Percentiles rank a stretch among this genome's conserved stretches.
Evolutionary conservation across 345 rosid species (phyloP).

Genomic region (Anacardium occidentale): DNA sequence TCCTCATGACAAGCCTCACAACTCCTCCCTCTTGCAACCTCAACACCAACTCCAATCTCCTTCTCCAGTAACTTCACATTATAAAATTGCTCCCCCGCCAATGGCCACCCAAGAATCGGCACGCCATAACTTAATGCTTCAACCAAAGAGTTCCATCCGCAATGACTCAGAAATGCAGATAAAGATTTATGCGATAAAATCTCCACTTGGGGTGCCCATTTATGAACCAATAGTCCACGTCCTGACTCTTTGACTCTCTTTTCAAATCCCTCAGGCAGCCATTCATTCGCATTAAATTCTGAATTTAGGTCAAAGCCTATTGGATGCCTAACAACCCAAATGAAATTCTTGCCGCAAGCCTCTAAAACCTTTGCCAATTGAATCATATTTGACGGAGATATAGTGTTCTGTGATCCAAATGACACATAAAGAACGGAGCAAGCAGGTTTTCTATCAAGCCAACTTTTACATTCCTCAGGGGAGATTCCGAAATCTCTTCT

Average conservation of each 20-base stretch:
- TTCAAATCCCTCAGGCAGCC: slow-evolving; percentile 36
- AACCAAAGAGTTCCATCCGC: slow-evolving; percentile 38
- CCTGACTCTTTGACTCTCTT: slow-evolving; percentile 18
- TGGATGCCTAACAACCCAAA: slow-evolving; percentile 40
- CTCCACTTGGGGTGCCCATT: slow-evolving; percentile 38
- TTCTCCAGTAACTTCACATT: slow-evolving; percentile 30
- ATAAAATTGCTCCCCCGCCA: slow-evolving; percentile 27
- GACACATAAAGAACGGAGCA: slow-evolving; percentile 28
- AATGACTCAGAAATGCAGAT: slow-evolving; percentile 31
- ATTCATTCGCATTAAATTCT: slow-evolving; percentile 27
- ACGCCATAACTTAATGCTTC: slow-evolving; percentile 32
- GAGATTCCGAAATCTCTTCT: slow-evolving; percentile 8
- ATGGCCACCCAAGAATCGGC: slow-evolving; percentile 29
- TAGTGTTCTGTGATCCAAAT: slow-evolving; percentile 33
- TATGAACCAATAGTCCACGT: slow-evolving; percentile 21
- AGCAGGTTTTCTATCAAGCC: slow-evolving; percentile 28
- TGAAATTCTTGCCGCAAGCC: slow-evolving; percentile 25
- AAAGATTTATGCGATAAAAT: slow-evolving; percentile 32
- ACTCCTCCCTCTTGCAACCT: slow-evolving; percentile 25
- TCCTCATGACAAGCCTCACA: slow-evolving; percentile 18
- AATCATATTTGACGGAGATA: slow-evolving; percentile 30
- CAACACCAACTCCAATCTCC: slow-evolving; percentile 25
- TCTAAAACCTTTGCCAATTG: slow-evolving; percentile 32
- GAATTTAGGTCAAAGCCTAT: slow-evolving; percentile 29
- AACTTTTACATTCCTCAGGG: slow-evolving; percentile 1